Base-by-base conservation (phyloP, 1,139 yeast species). In the Geotrichum fermentans region DNA sequence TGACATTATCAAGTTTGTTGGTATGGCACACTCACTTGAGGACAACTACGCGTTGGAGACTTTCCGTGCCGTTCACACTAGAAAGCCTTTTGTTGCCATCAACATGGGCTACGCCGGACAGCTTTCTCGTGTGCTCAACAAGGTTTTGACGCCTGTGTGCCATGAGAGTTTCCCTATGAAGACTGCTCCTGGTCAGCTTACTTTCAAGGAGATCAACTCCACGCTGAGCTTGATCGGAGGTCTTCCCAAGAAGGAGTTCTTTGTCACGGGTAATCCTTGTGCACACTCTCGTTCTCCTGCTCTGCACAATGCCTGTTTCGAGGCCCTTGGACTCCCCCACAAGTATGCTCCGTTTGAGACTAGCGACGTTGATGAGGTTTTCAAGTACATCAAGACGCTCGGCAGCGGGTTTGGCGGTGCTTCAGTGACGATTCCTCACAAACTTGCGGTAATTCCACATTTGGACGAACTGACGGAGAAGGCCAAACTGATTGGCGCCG, bases 371-470 rank as follows among this genome's bases (percentile, higher is more conserved):
- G 64, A 66, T 2, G 74, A 73, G 47, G 78, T 75, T 29, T 67
- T 69, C 26, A 73, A 74, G 52, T 69, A 74, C 22, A 64, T 69
- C 47, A 67, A 72, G 40, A 62, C 78, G 47, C 73, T 86, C 55
- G 74, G 77, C 32, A 64, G 69, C 34, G 65, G 71, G 34, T 83
- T 89, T 61, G 97, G 97, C 41, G 97, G 97, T 16, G 79, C 85
- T 56, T 90, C 95, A 1, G 86, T 90, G 8, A 90, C 97, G 1
- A 89, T 90, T 66, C 97, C 97, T 10, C 72, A 89, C 61, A 90
- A 90, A 64, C 65, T 86, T 50, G 94, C 83, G 54, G 82, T 89
- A 58, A 80, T 84, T 71, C 74, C 80, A 58, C 76, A 78, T 56
- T 75, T 83, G 55, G 73, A 74, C 52, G 82, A 78, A 54, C 54